Conservation (phyloP, 805 yeast species). For the Cyberlindnera bimundalis region DNA sequence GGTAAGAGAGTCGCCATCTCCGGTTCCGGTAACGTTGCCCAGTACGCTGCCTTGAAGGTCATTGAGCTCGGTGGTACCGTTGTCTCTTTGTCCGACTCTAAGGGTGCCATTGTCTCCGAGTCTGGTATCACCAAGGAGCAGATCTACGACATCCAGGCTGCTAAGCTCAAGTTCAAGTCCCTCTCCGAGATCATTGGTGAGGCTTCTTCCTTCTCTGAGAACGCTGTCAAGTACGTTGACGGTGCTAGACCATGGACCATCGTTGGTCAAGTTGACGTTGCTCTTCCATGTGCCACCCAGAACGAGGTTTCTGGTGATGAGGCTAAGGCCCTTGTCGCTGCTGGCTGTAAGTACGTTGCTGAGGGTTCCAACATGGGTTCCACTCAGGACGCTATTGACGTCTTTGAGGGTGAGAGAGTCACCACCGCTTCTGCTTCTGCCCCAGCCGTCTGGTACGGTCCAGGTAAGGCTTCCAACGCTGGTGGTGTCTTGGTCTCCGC, state of each 20-base stretch:
- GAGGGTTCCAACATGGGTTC: slow-evolving; percentile 99
- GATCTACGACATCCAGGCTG: slow-evolving; percentile 67
- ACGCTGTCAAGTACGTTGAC: slow-evolving; percentile 68
- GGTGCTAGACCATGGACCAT: slow-evolving; percentile 97
- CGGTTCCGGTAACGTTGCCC: slow-evolving; percentile 99
- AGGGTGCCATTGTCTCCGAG: slow-evolving; percentile 79
- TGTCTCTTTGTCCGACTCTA: slow-evolving; percentile 91
- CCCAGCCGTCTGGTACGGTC: slow-evolving; percentile 91
- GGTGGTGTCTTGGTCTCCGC: slow-evolving; percentile 99
- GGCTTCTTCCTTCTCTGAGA: slow-evolving; percentile 53
- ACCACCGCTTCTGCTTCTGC: slow-evolving; percentile 38
- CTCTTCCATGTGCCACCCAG: slow-evolving; percentile 97
- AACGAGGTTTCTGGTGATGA: slow-evolving; percentile 96
- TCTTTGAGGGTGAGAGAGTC: slow-evolving; percentile 80
- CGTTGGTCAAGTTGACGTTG: slow-evolving; percentile 90
- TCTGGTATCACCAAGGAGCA: slow-evolving; percentile 84
- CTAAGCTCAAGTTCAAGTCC: slow-evolving; percentile 74
- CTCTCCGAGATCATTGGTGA: slow-evolving; percentile 64
- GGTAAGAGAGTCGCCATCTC: slow-evolving; percentile 96
- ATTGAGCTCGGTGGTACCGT: slow-evolving; percentile 96
- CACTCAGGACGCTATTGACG: slow-evolving; percentile 93
- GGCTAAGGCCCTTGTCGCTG: slow-evolving; percentile 89
- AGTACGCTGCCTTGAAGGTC: slow-evolving; percentile 95
- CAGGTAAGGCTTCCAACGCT: slow-evolving; percentile 98
- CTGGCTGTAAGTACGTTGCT: slow-evolving; percentile 90